phyloP scores from a whole-genome alignment of 768 basidiomycete genomes.

The Russula sp. region DNA sequence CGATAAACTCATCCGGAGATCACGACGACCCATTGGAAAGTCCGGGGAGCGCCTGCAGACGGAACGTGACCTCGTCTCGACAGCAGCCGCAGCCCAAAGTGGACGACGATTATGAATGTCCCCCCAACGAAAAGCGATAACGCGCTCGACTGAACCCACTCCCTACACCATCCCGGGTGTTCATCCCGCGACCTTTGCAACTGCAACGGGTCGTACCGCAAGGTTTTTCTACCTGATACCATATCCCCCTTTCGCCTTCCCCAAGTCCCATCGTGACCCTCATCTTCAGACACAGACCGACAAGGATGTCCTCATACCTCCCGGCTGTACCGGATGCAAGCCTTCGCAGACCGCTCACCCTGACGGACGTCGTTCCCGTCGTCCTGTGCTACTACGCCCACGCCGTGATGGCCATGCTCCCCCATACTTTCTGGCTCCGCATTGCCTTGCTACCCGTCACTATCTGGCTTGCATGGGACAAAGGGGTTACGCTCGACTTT shows the following conservation, averaged over 20 bases:
- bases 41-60: too few relatives aligned
- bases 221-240: conserved; percentile 12
- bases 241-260: not conserved
- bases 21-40: too few relatives aligned
- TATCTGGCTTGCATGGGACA: conserved; percentile 9
- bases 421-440: not conserved
- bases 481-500: conserved; percentile 3
- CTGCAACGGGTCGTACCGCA: not conserved
- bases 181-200: not conserved
- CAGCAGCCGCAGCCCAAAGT: too few relatives aligned
- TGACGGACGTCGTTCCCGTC: not conserved
- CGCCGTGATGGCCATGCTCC: conserved; percentile 17
- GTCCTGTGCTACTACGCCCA: conserved; percentile 15
- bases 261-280: not conserved
- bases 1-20: too few relatives aligned
- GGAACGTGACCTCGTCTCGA: too few relatives aligned
- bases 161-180: too few relatives aligned
- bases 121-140: too few relatives aligned
- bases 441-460: conserved; percentile 15
- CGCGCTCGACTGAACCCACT: too few relatives aligned
- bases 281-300: too few relatives aligned
- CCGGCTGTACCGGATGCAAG: conserved; percentile 3
- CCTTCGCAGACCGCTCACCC: not conserved
- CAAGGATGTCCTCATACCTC: not conserved
- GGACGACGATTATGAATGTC: too few relatives aligned